Conservation (phyloP, 2,329 filamentous ascomycete species). For the Mycosphaerella arachidis region DNA sequence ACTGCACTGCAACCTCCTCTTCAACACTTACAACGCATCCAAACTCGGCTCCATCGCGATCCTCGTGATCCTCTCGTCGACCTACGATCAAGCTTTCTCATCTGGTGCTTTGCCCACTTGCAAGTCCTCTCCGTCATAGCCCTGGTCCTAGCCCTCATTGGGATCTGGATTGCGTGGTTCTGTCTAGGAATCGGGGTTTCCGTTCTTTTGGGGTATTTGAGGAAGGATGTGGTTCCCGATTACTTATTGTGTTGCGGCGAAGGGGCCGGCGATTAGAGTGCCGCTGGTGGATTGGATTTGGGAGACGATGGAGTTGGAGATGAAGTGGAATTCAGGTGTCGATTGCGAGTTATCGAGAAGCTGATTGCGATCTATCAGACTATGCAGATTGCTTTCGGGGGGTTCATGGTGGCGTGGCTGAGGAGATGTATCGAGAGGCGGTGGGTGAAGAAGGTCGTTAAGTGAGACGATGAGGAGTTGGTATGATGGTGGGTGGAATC, state of each 20-base stretch:
- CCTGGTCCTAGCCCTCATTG: slow-evolving; percentile 62
- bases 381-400: slow-evolving; percentile 40
- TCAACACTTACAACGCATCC: slow-evolving; percentile 41
- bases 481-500: no score
- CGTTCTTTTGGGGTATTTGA: slow-evolving; percentile 50
- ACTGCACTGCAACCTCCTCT: slow-evolving; percentile 51
- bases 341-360: no score
- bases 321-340: slow-evolving; percentile 60
- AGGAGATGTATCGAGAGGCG: slow-evolving; percentile 29
- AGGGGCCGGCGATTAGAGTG: slow-evolving; percentile 66
- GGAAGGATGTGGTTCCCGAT: slow-evolving; percentile 64
- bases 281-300: slow-evolving; percentile 66
- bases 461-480: no score
- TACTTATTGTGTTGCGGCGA: slow-evolving; percentile 69
- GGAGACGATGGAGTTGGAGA: slow-evolving; percentile 50
- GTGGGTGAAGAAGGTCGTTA: not conserved
- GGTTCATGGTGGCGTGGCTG: slow-evolving; percentile 39
- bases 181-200: slow-evolving; percentile 55
- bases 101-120: slow-evolving; percentile 58
- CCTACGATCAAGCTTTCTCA: slow-evolving; percentile 60
- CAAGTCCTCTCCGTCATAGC: slow-evolving; percentile 61
- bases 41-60: slow-evolving; percentile 45
- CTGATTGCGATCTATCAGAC: slow-evolving; percentile 56
- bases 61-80: slow-evolving; percentile 56
- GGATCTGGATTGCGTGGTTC: slow-evolving; percentile 59